A percentile compares a stretch with the other conserved stretches of the same genome.
Conservation (phyloP, 768 basidiomycete genomes). For the Auriscalpium microsporum region DNA sequence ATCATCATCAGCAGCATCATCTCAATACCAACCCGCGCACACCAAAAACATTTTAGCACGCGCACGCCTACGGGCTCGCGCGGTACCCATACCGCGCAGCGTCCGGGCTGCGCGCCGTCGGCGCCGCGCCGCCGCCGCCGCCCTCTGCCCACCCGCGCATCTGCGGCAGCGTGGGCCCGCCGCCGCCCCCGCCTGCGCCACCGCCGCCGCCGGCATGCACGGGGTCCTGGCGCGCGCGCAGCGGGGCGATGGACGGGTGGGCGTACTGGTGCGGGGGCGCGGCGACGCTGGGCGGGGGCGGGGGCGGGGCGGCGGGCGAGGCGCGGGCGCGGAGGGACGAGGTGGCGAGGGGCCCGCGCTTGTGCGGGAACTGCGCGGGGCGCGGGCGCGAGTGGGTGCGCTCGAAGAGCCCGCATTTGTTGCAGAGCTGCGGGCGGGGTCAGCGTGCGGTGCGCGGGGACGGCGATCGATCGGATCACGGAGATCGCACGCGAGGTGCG, state of each 20-base stretch:
- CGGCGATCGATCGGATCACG: too few species aligned
- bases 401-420: conserved; percentile 76
- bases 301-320: conserved; percentile 15
- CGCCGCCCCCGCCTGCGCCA: too few species aligned
- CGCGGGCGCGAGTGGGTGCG: conserved; percentile 72
- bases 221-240: conserved; percentile 30
- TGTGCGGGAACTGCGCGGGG: conserved; percentile 77
- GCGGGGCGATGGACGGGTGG: conserved; percentile 45
- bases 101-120: background rate
- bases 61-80: background rate
- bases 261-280: conserved; percentile 42
- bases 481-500: background rate
- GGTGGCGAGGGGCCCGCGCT: conserved; percentile 58
- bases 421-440: conserved; percentile 28
- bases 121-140: conserved; percentile 19
- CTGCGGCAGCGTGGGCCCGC: conserved; percentile 29
- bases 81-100: background rate
- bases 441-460: too few species aligned
- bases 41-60: too few species aligned
- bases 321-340: conserved; percentile 36
- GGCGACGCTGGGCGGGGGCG: conserved; percentile 36
- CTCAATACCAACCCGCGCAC: too few species aligned
- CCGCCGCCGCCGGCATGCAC: background rate
- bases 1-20: too few species aligned
- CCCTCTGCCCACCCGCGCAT: conserved; percentile 39